Evolutionary conservation across 1,284 basidiomycete species (phyloP).

Genomic region (Austroboletus novae-zelandiae): DNA sequence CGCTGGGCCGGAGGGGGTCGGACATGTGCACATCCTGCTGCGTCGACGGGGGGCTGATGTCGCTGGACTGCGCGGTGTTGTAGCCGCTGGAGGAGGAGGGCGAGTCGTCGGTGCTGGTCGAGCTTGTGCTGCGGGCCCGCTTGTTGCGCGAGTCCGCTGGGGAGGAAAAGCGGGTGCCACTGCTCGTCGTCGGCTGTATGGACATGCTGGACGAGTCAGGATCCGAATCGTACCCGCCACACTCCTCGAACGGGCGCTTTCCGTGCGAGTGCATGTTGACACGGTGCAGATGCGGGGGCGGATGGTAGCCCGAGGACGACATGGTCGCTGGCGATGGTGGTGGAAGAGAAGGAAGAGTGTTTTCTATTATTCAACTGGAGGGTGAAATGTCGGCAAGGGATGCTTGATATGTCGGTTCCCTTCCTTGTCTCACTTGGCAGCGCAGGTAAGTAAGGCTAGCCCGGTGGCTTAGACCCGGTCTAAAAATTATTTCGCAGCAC

Average conservation of each 20-base stretch:
- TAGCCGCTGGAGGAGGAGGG: conserved; percentile 29
- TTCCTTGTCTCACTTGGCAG: too few species aligned
- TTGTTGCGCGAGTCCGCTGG: conserved; percentile 27
- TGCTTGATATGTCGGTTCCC: too few species aligned
- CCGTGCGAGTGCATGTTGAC: conserved; percentile 27
- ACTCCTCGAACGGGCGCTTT: conserved; percentile 33
- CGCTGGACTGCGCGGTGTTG: conserved; percentile 34
- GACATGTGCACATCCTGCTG: conserved; percentile 48
- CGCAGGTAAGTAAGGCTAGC: too few species aligned
- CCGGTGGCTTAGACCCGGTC: too few species aligned
- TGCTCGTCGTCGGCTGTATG: conserved; percentile 22
- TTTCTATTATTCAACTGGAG: too few species aligned
- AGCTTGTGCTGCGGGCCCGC: conserved; percentile 33
- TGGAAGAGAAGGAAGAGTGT: neutral
- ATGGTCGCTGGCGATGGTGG: conserved; percentile 7
- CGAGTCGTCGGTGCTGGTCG: conserved; percentile 27
- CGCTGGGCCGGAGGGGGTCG: conserved; percentile 36
- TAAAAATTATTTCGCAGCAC: too few species aligned
- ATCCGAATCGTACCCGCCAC: conserved; percentile 34
- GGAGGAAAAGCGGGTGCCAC: conserved; percentile 25
- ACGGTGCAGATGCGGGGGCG: conserved; percentile 24
- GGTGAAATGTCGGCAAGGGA: too few species aligned
- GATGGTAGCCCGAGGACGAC: conserved; percentile 26
- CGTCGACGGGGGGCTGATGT: conserved; percentile 20
- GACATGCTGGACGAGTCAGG: conserved; percentile 27